Conservation (phyloP, 805 yeast species). For the Pichia occidentalis region DNA sequence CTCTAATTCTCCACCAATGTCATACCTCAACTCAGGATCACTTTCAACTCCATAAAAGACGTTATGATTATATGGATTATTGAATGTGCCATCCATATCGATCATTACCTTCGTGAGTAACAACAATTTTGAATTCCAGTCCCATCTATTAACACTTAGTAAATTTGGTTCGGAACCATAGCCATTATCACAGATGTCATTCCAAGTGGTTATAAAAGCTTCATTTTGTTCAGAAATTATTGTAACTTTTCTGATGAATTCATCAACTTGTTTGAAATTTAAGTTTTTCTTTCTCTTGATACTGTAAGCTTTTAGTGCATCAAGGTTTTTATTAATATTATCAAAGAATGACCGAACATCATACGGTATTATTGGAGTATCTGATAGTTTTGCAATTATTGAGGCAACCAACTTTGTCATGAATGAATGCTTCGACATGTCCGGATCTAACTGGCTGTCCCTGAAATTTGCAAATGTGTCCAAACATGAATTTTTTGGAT, state of each 20-base stretch:
- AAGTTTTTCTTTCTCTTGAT: slow-evolving; percentile 12
- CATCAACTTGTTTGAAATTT: slow-evolving; percentile 25
- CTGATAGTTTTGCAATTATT: slow-evolving; percentile 53
- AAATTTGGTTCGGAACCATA: slow-evolving; percentile 68
- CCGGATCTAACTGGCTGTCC: slow-evolving; percentile 44
- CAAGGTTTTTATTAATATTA: slow-evolving; percentile 36
- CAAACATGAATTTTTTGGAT: slow-evolving; percentile 50
- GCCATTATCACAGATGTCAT: slow-evolving; percentile 40
- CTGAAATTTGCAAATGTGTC: slow-evolving; percentile 58
- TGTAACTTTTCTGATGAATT: slow-evolving; percentile 33
- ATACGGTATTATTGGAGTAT: slow-evolving; percentile 71
- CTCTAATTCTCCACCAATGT: slow-evolving; percentile 52
- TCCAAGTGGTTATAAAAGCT: slow-evolving; percentile 62
- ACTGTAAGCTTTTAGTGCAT: slow-evolving; percentile 39
- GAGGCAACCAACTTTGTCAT: slow-evolving; percentile 51
- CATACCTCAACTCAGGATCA: slow-evolving; percentile 39
- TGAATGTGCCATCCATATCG: slow-evolving; percentile 35
- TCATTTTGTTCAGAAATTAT: slow-evolving; percentile 42
- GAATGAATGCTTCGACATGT: slow-evolving; percentile 47
- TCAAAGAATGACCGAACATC: slow-evolving; percentile 44
- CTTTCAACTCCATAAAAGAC: slow-evolving; percentile 63
- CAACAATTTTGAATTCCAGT: slow-evolving; percentile 68
- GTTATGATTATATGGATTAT: slow-evolving; percentile 63
- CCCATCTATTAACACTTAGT: slow-evolving; percentile 66
- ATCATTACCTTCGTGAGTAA: slow-evolving; percentile 50